Evolutionary conservation across 768 basidiomycete species (phyloP).

Genomic region (Tulasnella sp.): DNA sequence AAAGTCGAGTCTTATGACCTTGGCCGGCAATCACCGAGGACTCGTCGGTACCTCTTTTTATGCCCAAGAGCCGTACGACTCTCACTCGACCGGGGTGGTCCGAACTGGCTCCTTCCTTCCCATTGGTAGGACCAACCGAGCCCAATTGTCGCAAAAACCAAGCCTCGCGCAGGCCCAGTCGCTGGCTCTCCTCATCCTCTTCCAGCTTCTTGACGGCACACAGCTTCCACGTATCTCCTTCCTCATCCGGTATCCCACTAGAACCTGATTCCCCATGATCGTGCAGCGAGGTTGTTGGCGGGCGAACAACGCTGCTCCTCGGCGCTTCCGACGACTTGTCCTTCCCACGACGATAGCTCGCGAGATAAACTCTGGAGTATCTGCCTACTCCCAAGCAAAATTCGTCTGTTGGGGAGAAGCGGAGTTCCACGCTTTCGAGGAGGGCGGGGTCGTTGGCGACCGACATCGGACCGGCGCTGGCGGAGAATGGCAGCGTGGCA

Average conservation of each 20-base stretch:
- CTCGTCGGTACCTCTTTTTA: constrained; percentile 1
- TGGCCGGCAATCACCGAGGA: neutral
- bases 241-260: neutral
- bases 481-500: neutral
- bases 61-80: constrained; percentile 18
- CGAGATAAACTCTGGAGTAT: constrained; percentile 28
- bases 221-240: constrained; percentile 27
- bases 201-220: constrained; percentile 36
- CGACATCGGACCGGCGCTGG: neutral
- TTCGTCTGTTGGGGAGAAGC: constrained; percentile 1
- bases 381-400: constrained; percentile 25
- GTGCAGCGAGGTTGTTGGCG: neutral
- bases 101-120: neutral
- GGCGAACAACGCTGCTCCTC: neutral
- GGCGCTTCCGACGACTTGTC: neutral
- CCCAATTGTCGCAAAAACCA: constrained; percentile 31
- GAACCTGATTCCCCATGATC: neutral
- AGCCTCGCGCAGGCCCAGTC: constrained; percentile 34
- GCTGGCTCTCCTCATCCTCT: constrained; percentile 33
- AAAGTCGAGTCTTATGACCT: constrained; percentile 8
- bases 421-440: constrained; percentile 9
- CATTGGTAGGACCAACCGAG: neutral
- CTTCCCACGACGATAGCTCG: constrained; percentile 20
- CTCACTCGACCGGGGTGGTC: neutral
- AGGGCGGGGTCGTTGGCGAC: neutral